Conservation (phyloP, 1,284 basidiomycete species). For the Malassezia pachydermatis region DNA sequence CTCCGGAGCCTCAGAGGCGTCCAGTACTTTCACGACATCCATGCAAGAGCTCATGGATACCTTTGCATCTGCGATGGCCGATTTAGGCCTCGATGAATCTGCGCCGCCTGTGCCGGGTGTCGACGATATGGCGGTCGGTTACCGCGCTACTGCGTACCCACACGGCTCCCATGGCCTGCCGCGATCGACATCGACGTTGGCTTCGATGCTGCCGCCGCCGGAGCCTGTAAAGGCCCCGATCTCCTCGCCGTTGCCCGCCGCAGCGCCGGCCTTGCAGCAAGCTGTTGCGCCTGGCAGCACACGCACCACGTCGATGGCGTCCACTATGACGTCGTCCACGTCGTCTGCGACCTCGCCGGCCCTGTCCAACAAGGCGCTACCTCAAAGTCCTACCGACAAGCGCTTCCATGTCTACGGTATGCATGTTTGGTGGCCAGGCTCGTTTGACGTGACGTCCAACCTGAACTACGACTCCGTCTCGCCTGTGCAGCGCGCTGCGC, state of each 20-base stretch:
- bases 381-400: too few relatives aligned
- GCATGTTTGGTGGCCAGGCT: conserved; percentile 15
- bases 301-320: too few relatives aligned
- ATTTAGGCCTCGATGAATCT: conserved; percentile 16
- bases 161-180: conserved; percentile 7
- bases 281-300: background rate
- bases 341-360: background rate
- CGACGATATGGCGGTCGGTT: conserved; percentile 4
- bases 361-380: too few relatives aligned
- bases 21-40: background rate
- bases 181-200: background rate
- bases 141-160: conserved; percentile 2
- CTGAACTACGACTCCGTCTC: conserved; percentile 12
- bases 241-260: too few relatives aligned
- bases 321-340: background rate
- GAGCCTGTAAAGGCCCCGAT: background rate
- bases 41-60: conserved; percentile 16
- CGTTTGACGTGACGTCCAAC: conserved; percentile 13
- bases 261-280: background rate
- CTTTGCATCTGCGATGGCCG: conserved; percentile 14
- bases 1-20: too few relatives aligned
- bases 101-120: conserved; percentile 5
- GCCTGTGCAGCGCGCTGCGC: background rate
- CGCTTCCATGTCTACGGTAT: conserved; percentile 13
- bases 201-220: conserved; percentile 8